Conservation (phyloP, 768 basidiomycete species). For the Macrolepiota dolichaula region DNA sequence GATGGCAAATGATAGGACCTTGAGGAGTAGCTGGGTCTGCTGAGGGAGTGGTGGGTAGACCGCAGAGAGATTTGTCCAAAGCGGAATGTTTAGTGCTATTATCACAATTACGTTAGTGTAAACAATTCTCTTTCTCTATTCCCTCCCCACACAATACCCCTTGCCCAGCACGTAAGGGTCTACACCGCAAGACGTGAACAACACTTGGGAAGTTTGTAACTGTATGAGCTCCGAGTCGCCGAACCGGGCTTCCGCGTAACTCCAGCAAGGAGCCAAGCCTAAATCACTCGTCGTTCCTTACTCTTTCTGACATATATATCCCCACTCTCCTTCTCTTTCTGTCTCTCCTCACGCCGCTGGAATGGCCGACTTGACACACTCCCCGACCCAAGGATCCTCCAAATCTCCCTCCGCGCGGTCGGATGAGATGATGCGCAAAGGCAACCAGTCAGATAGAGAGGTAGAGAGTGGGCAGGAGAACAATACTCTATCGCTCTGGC, state of each 20-base stretch:
- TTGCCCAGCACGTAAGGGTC: background rate
- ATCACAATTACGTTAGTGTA: background rate
- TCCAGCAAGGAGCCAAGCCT: constrained; percentile 1
- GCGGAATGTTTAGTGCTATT: background rate
- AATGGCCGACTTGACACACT: background rate
- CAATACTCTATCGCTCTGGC: constrained; percentile 26
- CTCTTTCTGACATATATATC: background rate
- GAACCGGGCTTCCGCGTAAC: constrained; percentile 10
- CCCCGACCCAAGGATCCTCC: background rate
- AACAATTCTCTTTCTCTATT: background rate
- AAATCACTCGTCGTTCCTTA: background rate
- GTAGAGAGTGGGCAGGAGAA: constrained; percentile 7
- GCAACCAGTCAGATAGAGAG: background rate
- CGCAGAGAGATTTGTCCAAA: background rate
- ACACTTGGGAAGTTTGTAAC: no score
- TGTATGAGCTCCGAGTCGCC: constrained; percentile 1
- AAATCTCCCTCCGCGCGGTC: background rate
- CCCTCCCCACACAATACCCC: background rate
- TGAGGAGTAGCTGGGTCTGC: background rate
- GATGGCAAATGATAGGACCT: background rate
- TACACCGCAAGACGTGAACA: no score
- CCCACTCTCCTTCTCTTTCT: background rate
- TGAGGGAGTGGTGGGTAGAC: background rate
- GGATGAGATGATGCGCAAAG: background rate
- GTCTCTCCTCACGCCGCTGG: background rate